Base-by-base conservation (phyloP, 2,329 filamentous ascomycete species). In the Exserohilum turcica region DNA sequence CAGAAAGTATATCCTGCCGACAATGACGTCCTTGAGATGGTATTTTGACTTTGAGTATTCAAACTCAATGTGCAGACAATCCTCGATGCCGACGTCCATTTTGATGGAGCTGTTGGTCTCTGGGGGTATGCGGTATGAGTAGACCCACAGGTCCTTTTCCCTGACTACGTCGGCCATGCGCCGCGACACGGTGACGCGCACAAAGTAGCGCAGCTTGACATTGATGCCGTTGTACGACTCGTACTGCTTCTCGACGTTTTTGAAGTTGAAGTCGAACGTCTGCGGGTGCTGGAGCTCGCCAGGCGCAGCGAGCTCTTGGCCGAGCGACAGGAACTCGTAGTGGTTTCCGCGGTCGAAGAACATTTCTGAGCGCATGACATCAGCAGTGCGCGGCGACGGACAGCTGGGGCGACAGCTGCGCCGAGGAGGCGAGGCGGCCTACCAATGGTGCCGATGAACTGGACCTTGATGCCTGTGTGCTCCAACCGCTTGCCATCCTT, bases 151-250 rank as follows among this genome's bases (percentile, higher is more conserved):
- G 76, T 99, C 95, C 84, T 99, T 99, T 79, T 99, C 95, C 67
- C 95, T 89, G 69, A 97, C 91, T 52, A 99, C 93, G 73, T 99
- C 94, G 67, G 92, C 91, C 92, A 99, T 97, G 74, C 94, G 87
- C 70, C 94, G 86, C 45, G 92, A 96, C 42, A 99, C 94, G 31
- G 94, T 99, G 65, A 97, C 94, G 66, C 92, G 90, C 52, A 97
- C 88, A 78, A 97, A 97, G 84, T 99, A 99, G 66, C 94, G 92
- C 74, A 99, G 85, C 82, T 96, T 96, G 70, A 99, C 94, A 74
- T 99, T 99, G 85, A 99, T 99, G 72, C 94, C 94, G 75, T 96
- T 96, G 83, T 99, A 99, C 62, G 92, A 97, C 79, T 99, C 95
- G 83, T 99, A 99, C 77, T 96, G 92, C 82, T 99, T 99, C 84